phyloP scores from a whole-genome alignment of 768 basidiomycete species.

The Tulasnella sp. region DNA sequence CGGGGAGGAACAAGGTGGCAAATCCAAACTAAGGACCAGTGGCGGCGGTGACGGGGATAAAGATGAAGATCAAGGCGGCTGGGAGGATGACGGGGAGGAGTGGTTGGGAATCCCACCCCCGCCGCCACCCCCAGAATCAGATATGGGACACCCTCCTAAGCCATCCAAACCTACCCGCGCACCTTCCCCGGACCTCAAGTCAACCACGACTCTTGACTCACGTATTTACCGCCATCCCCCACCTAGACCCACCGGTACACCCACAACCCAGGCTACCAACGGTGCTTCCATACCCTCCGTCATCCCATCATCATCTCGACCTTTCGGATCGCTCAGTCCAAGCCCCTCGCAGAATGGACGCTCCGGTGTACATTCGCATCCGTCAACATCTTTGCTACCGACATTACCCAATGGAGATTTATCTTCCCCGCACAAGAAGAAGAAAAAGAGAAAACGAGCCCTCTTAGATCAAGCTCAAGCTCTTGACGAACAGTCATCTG shows the following conservation, averaged over 20 bases:
- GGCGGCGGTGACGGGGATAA: background rate
- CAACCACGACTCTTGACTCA: background rate
- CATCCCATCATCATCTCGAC: background rate
- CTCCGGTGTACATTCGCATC: background rate
- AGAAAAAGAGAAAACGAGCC: conserved; percentile 11
- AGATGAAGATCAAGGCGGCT: background rate
- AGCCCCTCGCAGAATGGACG: background rate
- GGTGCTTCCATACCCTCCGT: background rate
- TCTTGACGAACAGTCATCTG: background rate
- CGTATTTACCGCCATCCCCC: background rate
- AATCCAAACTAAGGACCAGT: background rate
- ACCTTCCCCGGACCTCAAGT: background rate
- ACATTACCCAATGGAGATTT: conserved; percentile 14
- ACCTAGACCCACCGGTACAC: background rate
- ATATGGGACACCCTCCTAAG: background rate
- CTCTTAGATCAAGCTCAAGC: background rate
- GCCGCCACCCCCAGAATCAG: conserved; percentile 4
- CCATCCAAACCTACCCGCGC: background rate
- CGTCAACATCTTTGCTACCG: background rate
- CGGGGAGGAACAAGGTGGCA: background rate
- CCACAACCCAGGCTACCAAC: background rate
- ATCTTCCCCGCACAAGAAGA: conserved; percentile 16
- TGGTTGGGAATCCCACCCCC: background rate
- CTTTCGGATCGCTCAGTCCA: background rate
- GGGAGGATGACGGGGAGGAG: background rate